Evolutionary conservation across 1,284 basidiomycete genomes (phyloP), one percentile per base, ranked within the genome.

Genomic region (Ganoderma lingzhi): DNA sequence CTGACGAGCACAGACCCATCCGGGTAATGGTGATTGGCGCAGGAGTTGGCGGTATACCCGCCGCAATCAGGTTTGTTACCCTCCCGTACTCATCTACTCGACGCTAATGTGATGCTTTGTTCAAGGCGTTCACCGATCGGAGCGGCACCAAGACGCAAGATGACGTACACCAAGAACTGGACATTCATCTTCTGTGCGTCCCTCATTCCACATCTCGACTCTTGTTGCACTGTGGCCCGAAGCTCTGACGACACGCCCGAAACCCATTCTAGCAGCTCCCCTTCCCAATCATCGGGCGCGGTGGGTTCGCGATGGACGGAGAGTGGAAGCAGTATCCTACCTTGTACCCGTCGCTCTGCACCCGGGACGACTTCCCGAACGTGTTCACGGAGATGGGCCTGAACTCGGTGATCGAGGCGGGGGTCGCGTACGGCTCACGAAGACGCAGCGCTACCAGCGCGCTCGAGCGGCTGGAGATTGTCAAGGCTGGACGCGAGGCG

Each of bases 341-440:
- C 15, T 85, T 87, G 15, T 91, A 91, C 76, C 80, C 90, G 9
- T 81, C 84, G 3, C 74, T 90, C 41, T 84, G 85, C 42, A 83
- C 85, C 23, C 23, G 23, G 17, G 87, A 89, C 65, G 87, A 85
- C 3, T 90, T 91, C 76, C 90, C 90, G 32, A 91, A 90, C 76
- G 84, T 84, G 82, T 89, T 89, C 80, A 82, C 84, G 69, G 75
- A 81, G 30, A 78, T 87, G 14, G 89, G 90, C 0, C 89, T 89
- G 1, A 90, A 89, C 74, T 82, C 86, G 19, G 80, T 75, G 17
- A 81, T 88, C 59, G 89, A 92, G 77, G 78, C 82, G 35, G 84
- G 90, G 71, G 83, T 88, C 4, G 84, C 87, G 48, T 90, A 90
- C 72, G 84, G 6, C 83, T 85, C n/a, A 73, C 82, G 71, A 91